phyloP scores from a whole-genome alignment of 2,329 filamentous ascomycete genomes.

The Sarocladium brachiariae region DNA sequence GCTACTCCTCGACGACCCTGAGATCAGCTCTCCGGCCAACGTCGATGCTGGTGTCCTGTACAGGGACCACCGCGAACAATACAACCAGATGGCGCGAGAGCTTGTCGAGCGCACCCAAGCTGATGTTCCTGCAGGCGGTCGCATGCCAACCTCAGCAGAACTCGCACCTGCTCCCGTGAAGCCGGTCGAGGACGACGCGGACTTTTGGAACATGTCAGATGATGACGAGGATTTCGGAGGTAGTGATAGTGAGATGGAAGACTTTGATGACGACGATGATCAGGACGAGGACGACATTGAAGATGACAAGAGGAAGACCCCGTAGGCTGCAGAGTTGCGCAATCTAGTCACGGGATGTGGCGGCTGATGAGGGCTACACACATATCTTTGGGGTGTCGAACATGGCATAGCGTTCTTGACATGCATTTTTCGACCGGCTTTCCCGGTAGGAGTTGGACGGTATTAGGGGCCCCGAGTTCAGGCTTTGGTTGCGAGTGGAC shows the following conservation, averaged over 20 bases:
- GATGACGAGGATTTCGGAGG: constrained; percentile 73
- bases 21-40: constrained; percentile 89
- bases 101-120: constrained; percentile 67
- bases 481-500: too few relatives aligned
- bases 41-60: constrained; percentile 87
- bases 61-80: constrained; percentile 62
- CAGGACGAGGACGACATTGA: constrained; percentile 44
- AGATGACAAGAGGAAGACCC: constrained; percentile 24
- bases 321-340: not conserved
- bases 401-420: constrained; percentile 7
- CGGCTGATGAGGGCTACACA: not conserved
- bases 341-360: not conserved
- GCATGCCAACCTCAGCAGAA: constrained; percentile 72
- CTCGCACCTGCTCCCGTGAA: constrained; percentile 55
- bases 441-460: not conserved
- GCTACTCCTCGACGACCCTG: constrained; percentile 85
- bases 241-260: constrained; percentile 60
- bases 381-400: not conserved
- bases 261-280: constrained; percentile 52
- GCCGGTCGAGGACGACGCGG: constrained; percentile 59
- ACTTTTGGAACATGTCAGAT: constrained; percentile 75
- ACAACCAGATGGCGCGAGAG: constrained; percentile 61
- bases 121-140: constrained; percentile 72
- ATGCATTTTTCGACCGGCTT: not conserved
- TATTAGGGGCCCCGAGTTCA: too few relatives aligned